Evolutionary conservation across 1,284 basidiomycete species (phyloP).

Genomic region (Apiotrichum gamsii): DNA sequence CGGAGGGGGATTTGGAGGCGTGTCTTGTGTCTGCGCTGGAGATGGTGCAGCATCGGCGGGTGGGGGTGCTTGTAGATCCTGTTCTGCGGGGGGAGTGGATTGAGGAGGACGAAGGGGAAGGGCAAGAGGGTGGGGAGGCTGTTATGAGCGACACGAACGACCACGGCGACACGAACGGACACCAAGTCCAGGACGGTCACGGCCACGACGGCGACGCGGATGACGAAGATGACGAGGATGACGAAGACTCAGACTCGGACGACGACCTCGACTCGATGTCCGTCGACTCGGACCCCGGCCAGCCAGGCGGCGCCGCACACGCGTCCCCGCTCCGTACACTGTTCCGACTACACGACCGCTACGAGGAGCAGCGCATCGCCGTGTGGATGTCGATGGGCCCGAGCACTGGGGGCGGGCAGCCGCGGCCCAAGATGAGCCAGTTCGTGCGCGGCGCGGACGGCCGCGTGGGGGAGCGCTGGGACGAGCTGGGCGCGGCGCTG

Average conservation of each 20-base stretch:
- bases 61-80: neutral
- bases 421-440: slow-evolving; percentile 24
- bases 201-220: no score
- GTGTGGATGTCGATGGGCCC: slow-evolving; percentile 26
- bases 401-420: no score
- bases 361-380: slow-evolving; percentile 33
- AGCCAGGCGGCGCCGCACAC: slow-evolving; percentile 16
- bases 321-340: slow-evolving; percentile 26
- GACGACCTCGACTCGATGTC: no score
- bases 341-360: slow-evolving; percentile 32
- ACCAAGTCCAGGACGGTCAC: no score
- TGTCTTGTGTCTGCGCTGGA: slow-evolving; percentile 8
- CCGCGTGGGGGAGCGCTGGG: slow-evolving; percentile 28
- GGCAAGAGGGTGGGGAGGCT: no score
- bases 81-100: neutral
- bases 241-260: no score
- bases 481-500: slow-evolving; percentile 24
- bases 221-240: no score
- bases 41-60: slow-evolving; percentile 6
- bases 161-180: no score
- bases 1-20: slow-evolving; percentile 9
- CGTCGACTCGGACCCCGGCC: slow-evolving; percentile 3
- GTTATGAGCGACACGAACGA: no score
- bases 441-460: slow-evolving; percentile 30
- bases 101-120: slow-evolving; percentile 14